These are phyloP conservation scores for Lachnellula cervina DNA, from an alignment of 2,329 filamentous ascomycete species.

Conservation along the genomic window DNA sequence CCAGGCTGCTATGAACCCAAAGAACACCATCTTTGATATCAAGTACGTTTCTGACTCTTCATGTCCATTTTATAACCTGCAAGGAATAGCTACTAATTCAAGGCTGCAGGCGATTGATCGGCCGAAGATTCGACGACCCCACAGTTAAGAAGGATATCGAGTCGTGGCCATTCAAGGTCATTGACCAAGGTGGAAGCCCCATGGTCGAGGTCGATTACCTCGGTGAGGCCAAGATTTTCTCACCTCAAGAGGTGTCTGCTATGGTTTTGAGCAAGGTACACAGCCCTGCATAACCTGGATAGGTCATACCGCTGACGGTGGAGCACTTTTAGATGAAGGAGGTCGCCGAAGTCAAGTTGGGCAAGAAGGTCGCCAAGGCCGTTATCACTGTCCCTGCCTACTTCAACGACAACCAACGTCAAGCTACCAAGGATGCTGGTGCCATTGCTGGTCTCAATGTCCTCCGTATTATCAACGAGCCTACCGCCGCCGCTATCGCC, in stretches of 20 bases:
- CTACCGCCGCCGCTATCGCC: conserved; percentile 94
- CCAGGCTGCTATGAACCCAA: conserved; percentile 98
- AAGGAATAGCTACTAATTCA: conserved; percentile 8
- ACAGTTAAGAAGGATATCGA: conserved; percentile 97
- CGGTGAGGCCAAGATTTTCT: conserved; percentile 91
- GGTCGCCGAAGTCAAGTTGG: conserved; percentile 95
- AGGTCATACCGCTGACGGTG: conserved; percentile 1
- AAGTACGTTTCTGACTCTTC: conserved; percentile 61
- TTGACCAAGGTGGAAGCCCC: conserved; percentile 83
- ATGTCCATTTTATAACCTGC: neutral
- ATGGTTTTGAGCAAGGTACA: conserved; percentile 97
- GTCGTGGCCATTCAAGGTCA: conserved; percentile 98
- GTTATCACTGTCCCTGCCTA: conserved; percentile 98
- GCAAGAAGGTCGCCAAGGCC: conserved; percentile 98
- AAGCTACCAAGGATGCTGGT: conserved; percentile 98
- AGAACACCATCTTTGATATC: conserved; percentile 98
- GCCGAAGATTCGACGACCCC: conserved; percentile 89
- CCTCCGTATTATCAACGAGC: conserved; percentile 99
- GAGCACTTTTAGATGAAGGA: conserved; percentile 79
- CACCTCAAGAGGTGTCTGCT: conserved; percentile 96
- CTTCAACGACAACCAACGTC: conserved; percentile 99
- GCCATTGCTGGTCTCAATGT: conserved; percentile 96
- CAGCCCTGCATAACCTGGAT: neutral
- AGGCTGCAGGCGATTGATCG: conserved; percentile 79
- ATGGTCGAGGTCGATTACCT: conserved; percentile 95